Conservation (phyloP, 2,329 filamentous ascomycete species). For the Polytolypa hystricis region DNA sequence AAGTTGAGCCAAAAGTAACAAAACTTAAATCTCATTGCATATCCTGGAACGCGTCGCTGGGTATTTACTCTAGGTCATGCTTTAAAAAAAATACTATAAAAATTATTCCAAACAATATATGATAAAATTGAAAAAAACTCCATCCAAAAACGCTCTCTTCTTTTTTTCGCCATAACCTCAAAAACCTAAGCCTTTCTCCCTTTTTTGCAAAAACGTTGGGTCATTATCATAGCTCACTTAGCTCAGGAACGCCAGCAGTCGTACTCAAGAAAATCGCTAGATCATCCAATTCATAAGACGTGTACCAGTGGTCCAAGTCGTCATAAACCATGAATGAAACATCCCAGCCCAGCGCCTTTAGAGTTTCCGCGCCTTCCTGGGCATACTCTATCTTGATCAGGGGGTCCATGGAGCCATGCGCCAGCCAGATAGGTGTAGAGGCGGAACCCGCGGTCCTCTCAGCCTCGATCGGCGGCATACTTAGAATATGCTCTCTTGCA, state of each 20-base stretch:
- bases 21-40: no score
- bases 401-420: constrained; percentile 9
- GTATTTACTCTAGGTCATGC: no score
- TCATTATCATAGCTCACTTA: no score
- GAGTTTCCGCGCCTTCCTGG: constrained; percentile 9
- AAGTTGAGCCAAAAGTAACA: no score
- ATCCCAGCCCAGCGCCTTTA: constrained; percentile 12
- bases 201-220: no score
- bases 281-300: constrained; percentile 11
- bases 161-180: no score
- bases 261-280: constrained; percentile 11
- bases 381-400: constrained; percentile 6
- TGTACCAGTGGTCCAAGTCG: constrained; percentile 12
- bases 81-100: no score
- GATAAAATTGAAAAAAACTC: no score
- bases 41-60: no score
- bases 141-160: no score
- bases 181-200: no score
- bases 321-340: constrained; percentile 14
- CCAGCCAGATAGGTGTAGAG: constrained; percentile 10
- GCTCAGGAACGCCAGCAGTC: constrained; percentile 8
- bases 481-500: constrained; percentile 7
- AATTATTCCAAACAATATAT: no score
- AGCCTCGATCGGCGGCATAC: constrained; percentile 6
- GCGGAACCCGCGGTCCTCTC: background rate